Evolutionary conservation across 1,284 basidiomycete species (phyloP), one percentile per base, ranked within the genome.

Genomic region (Trichosporon sp.): DNA sequence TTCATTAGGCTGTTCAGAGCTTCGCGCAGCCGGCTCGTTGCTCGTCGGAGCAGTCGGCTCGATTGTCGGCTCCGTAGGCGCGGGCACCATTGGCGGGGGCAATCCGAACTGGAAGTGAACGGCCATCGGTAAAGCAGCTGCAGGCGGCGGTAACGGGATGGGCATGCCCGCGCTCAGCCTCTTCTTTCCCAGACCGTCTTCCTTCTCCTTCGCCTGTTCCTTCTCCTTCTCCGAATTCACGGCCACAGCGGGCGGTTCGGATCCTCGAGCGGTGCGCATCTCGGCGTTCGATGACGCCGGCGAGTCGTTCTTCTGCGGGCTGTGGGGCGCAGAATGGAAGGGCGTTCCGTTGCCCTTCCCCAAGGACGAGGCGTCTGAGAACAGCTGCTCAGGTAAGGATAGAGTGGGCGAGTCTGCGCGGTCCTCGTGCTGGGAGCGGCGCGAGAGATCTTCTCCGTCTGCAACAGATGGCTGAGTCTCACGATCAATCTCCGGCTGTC

Each of bases 351-450:
- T 19, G 4, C 6, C 21, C 16, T 35, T 35, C 16, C 6, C 35
- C 8, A 32, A 32, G 4, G 59, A 63, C 59, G 59, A 63, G 32
- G 32, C 31, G 59, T 63, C 59, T 31, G 59, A 63, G 59, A 63
- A 63, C 35, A 63, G 59, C 59, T 35, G 31, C 32, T 63, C 59
- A 1, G 59, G 59, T 1, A 63, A 10, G 32, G 59, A 63, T 11
- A 63, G 11, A 1, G 59, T 4, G 14, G 59, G 16, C 16, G 59
- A 63, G 14, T 63, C 59, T 3, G 14, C 59, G 59, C 59, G 59
- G 19, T 14, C 43, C 7, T 54, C 51, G 10, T 21, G 5, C 11
- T 40, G 38, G 2, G 51, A 8, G 31, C 59, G 59, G 31, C 32
- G 31, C 32, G 59, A 14, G 6, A 35, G 31, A 19, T 35, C 59